A percentile compares a stretch with the other conserved stretches of the same genome.
phyloP scores from a whole-genome alignment of 2,329 filamentous ascomycete genomes.

The Colletotrichum navitas region DNA sequence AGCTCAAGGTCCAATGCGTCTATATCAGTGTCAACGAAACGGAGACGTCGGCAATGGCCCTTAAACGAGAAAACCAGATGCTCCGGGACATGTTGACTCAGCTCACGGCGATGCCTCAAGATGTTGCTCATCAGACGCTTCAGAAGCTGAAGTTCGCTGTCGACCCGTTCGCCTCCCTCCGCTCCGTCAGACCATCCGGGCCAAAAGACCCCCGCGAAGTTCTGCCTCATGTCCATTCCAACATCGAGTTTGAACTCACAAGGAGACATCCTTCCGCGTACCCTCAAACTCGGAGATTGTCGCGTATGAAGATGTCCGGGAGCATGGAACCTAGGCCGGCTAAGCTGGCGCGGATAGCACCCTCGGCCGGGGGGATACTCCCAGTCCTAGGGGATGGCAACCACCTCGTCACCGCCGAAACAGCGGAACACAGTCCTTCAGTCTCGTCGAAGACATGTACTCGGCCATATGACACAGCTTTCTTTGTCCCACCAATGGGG shows the following conservation, averaged over 20 bases:
- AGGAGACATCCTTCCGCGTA: constrained; percentile 31
- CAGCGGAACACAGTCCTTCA: not conserved
- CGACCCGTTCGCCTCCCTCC: constrained; percentile 42
- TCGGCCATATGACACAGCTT: constrained; percentile 42
- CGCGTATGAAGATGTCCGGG: not conserved
- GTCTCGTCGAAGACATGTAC: not conserved
- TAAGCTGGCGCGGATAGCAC: constrained; percentile 24
- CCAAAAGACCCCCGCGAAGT: constrained; percentile 19
- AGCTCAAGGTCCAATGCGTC: constrained; percentile 36
- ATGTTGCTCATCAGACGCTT: constrained; percentile 42
- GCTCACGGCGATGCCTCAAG: constrained; percentile 44
- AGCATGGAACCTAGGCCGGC: constrained; percentile 17
- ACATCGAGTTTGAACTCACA: constrained; percentile 36
- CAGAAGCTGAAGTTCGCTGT: constrained; percentile 43
- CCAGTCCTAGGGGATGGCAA: constrained; percentile 9
- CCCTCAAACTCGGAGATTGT: constrained; percentile 17
- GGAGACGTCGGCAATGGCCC: constrained; percentile 37
- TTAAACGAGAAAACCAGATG: constrained; percentile 39
- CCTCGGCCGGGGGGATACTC: constrained; percentile 5
- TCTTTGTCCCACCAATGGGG: constrained; percentile 32
- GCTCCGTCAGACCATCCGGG: constrained; percentile 22
- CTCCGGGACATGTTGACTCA: constrained; percentile 45
- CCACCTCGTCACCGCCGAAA: constrained; percentile 1
- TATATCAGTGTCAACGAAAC: constrained; percentile 42
- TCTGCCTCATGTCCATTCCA: constrained; percentile 31